phyloP scores from a whole-genome alignment of 2,329 filamentous ascomycete species.

The Monosporascus sp. region DNA sequence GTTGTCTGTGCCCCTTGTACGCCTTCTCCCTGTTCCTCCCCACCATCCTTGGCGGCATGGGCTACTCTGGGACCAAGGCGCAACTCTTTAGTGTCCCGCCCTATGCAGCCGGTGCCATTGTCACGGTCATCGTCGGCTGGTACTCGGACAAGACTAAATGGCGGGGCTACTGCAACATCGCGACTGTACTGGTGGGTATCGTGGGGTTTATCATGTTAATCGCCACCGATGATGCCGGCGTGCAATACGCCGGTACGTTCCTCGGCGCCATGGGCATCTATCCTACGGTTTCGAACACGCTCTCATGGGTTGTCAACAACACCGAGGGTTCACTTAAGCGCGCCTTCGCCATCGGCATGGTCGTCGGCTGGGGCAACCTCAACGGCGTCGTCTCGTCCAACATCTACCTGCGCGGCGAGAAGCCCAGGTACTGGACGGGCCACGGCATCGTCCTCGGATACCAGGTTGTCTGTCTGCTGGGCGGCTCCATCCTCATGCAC shows the following conservation, averaged over 20 bases:
- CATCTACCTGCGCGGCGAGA: constrained; percentile 56
- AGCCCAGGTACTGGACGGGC: constrained; percentile 64
- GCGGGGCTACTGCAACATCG: constrained; percentile 77
- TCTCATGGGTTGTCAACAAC: constrained; percentile 86
- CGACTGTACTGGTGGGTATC: constrained; percentile 64
- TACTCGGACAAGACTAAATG: constrained; percentile 68
- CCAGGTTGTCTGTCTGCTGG: constrained; percentile 61
- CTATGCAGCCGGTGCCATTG: constrained; percentile 63
- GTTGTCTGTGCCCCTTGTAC: constrained; percentile 66
- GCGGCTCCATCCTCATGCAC: constrained; percentile 63
- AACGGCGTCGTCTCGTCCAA: constrained; percentile 82
- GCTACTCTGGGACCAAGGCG: constrained; percentile 37
- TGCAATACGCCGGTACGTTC: constrained; percentile 81
- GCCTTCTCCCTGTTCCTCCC: constrained; percentile 75
- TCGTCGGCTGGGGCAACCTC: constrained; percentile 90
- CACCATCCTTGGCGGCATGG: constrained; percentile 61
- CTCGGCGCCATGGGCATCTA: constrained; percentile 85
- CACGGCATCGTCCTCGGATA: constrained; percentile 74
- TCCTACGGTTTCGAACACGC: constrained; percentile 79
- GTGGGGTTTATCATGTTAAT: constrained; percentile 77
- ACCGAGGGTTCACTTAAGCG: constrained; percentile 87
- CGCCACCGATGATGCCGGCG: constrained; percentile 53
- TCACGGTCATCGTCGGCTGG: constrained; percentile 68
- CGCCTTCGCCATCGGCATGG: constrained; percentile 78
- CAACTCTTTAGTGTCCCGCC: constrained; percentile 73